Conservation (phyloP, 306 rosid species). For the Datisca glomerata region DNA sequence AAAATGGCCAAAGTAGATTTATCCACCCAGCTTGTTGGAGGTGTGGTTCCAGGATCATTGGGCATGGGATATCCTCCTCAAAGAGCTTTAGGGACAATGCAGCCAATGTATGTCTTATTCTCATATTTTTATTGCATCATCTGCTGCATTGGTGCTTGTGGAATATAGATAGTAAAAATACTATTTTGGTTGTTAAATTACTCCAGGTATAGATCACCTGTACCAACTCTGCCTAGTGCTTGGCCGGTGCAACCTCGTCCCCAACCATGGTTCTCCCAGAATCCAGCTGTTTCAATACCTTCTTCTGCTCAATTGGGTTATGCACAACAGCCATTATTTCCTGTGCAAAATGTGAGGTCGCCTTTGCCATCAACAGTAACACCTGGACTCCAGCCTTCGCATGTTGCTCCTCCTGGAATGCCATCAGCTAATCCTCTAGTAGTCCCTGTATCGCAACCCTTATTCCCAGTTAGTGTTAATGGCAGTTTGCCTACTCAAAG, state of each 20-base stretch:
- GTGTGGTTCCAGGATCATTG: slow-evolving; percentile 55
- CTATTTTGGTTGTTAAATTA: slow-evolving; percentile 8
- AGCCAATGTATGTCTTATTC: slow-evolving; percentile 54
- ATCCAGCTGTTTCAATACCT: slow-evolving; percentile 61
- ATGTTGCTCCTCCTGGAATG: slow-evolving; percentile 72
- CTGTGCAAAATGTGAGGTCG: slow-evolving; percentile 77
- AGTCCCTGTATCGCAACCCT: slow-evolving; percentile 79
- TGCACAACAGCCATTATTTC: slow-evolving; percentile 86
- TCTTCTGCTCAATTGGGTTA: slow-evolving; percentile 56
- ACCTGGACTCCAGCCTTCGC: slow-evolving; percentile 42
- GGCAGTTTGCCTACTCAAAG: slow-evolving; percentile 44
- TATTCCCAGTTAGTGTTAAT: slow-evolving; percentile 86
- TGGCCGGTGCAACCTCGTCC: slow-evolving; percentile 83
- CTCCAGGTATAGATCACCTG: slow-evolving; percentile 56
- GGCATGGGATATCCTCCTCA: slow-evolving; percentile 73
- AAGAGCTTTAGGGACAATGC: slow-evolving; percentile 43
- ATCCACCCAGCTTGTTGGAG: slow-evolving; percentile 42
- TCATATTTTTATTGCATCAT: slow-evolving; percentile 2
- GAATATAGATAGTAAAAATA: background rate
- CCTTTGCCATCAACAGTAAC: slow-evolving; percentile 46
- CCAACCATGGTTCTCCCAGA: slow-evolving; percentile 78
- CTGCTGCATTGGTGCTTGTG: background rate
- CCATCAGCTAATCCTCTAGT: slow-evolving; percentile 50
- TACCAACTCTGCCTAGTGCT: slow-evolving; percentile 43
- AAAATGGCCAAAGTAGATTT: slow-evolving; percentile 77